Base-by-base conservation (phyloP, 495 filamentous ascomycete species). In the Hypomontagnella submonticulosa region DNA sequence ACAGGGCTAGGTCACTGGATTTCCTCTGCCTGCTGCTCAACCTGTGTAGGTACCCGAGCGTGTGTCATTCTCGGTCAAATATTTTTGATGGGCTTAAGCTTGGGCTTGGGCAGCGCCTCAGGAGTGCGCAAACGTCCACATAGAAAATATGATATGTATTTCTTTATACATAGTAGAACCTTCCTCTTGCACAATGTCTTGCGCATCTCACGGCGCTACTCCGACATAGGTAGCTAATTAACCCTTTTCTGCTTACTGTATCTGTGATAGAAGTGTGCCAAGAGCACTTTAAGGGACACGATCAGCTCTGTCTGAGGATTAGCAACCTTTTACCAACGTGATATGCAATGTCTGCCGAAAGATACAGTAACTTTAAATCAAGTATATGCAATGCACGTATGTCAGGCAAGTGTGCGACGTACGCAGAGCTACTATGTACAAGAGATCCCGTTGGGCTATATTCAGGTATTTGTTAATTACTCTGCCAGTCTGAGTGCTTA, bases 191-290 rank as follows among this genome's bases (percentile, higher is more conserved):
- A 37, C 61, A 4, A 50, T 42, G 4, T 23, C 48, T 53, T 20
- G 33, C 50, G 46, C 34, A 48, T 11, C 15, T 8, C 46, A 34
- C 32, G 19, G 13, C 37, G 20, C 46, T 59, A 64, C 44, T 43
- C 34, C 49, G 48, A 56, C 40, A 40, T 51, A 46, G 50, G 66
- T 60, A 63, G 50, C 30, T 44, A 63, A 42, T 69, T 59, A 63
- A 59, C 55, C 32, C 41, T 59, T 69, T 61, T 56, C 37, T 69
- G 66, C 66, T 69, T 69, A 69, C 66, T 69, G 55, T 69, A 69
- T 57, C 55, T 60, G 13, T 44, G 19, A 30, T 33, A 56, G 47
- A 68, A 38, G 49, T 19, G n/a, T 49, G 66, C 66, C 55, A 63
- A 63, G 60, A 20, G 16, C 4, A 33, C 42, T 37, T 36, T 20